phyloP scores from a whole-genome alignment of 2,329 filamentous ascomycete species.

The Penicillium expansum region DNA sequence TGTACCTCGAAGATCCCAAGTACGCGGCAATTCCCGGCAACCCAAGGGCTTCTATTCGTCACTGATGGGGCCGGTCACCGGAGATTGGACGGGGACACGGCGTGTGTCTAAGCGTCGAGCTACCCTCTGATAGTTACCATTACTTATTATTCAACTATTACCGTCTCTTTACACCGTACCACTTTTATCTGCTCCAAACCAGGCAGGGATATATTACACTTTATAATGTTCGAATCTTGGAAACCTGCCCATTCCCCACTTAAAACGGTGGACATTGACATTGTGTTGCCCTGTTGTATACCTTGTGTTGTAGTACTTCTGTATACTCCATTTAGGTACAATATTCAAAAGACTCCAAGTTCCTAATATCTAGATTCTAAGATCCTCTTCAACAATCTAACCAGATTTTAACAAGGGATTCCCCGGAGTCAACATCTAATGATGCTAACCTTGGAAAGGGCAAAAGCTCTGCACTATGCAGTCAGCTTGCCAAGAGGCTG shows the following conservation, averaged over 20 bases:
- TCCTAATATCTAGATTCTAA: neutral
- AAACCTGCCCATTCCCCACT: neutral
- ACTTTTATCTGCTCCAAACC: too few species aligned
- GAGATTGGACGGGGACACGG: slow-evolving; percentile 18
- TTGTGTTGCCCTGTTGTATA: neutral
- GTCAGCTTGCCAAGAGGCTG: slow-evolving; percentile 14
- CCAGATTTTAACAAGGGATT: neutral
- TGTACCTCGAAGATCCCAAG: slow-evolving; percentile 1
- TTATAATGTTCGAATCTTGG: neutral
- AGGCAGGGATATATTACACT: neutral
- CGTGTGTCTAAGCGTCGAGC: slow-evolving; percentile 13
- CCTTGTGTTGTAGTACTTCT: too few species aligned
- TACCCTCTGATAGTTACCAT: slow-evolving; percentile 8
- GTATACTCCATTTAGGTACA: neutral
- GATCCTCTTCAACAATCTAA: neutral
- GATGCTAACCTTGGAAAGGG: slow-evolving; percentile 6
- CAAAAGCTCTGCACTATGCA: slow-evolving; percentile 17
- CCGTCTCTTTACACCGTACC: neutral
- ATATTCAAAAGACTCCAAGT: neutral
- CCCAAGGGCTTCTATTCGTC: slow-evolving; percentile 12
- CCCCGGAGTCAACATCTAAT: slow-evolving; percentile 5
- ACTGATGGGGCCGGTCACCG: slow-evolving; percentile 19
- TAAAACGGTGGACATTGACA: neutral
- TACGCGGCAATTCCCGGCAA: slow-evolving; percentile 24
- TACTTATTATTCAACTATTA: slow-evolving; percentile 3